Evolutionary conservation across 352 stramenopile genomes (phyloP), one percentile per base, ranked within the genome.

Genomic region (Proteromonas lacertae): DNA sequence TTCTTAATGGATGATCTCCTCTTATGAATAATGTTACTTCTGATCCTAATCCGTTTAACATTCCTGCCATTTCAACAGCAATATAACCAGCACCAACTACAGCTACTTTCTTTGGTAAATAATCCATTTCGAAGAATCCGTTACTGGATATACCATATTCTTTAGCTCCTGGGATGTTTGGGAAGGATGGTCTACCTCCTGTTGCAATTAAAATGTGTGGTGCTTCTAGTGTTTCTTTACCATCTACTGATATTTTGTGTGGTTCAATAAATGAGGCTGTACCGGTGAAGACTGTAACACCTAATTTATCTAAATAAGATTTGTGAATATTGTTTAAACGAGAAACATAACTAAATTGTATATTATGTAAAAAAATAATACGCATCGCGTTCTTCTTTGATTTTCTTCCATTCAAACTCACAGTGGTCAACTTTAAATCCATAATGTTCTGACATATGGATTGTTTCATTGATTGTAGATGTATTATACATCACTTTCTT

Each of bases 401-500:
- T 64, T 41, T 56, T 61, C 23, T 32, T 40, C 71, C 72, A 92
- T 57, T 92, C 64, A 42, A 90, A 74, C 49, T 61, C 55, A 6
- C 50, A 40, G 14, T 19, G 9, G 13, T 19, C 22, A 42, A 29
- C 53, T 50, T 51, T 46, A 36, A 63, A 60, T 35, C 51, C 40
- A 41, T 62, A 76, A 34, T 56, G 43, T 24, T 45, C 37, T 13
- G 40, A 29, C 20, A 35, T 32, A 37, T 54, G 45, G 20, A 54
- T 35, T 40, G 64, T 56, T 45, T 87, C 70, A 24, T 65, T 61
- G 49, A 86, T 58, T 13, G 52, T 45, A 23, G 69, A 61, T 2
- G 68, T 55, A 51, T 88, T 83, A 40, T 69, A 93, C 78, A 94
- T 93, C 35, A 94, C 59, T 56, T 96, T 96, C 59, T 96, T 94